Evolutionary conservation across 495 filamentous ascomycete genomes (phyloP).

Genomic region (Tuber borchii): DNA sequence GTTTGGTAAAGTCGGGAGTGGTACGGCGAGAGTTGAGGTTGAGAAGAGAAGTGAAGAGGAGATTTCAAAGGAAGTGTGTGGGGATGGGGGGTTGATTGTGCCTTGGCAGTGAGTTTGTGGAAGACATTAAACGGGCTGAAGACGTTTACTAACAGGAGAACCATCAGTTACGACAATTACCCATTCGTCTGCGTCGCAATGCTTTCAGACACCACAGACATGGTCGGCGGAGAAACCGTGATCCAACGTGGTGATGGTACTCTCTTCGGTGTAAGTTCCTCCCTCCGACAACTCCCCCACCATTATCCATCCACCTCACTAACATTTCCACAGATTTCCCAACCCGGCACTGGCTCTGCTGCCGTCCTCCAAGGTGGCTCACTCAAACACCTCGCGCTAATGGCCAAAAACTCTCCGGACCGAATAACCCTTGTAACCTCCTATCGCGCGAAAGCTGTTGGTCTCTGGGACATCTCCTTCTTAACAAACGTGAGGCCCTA

Average conservation of each 20-base stretch:
- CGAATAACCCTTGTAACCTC: slow-evolving; percentile 44
- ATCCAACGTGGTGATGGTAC: slow-evolving; percentile 41
- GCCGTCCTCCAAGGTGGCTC: slow-evolving; percentile 44
- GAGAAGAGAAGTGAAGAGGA: slow-evolving; percentile 14
- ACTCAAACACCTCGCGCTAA: slow-evolving; percentile 43
- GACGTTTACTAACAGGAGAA: neutral
- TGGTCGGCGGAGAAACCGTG: slow-evolving; percentile 45
- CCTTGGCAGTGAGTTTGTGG: slow-evolving; percentile 43
- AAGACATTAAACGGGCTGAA: neutral
- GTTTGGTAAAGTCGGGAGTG: slow-evolving; percentile 20
- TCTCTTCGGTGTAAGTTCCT: slow-evolving; percentile 33
- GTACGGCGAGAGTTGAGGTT: neutral
- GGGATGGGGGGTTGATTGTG: slow-evolving; percentile 24
- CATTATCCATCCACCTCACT: neutral
- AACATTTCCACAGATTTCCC: slow-evolving; percentile 11
- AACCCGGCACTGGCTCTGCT: slow-evolving; percentile 28
- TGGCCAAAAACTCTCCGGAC: slow-evolving; percentile 38
- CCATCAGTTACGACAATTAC: slow-evolving; percentile 42
- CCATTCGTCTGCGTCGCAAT: slow-evolving; percentile 44
- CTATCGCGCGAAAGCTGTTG: slow-evolving; percentile 37
- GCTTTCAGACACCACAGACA: slow-evolving; percentile 42
- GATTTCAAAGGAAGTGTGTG: slow-evolving; percentile 11
- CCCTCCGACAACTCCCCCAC: no score
- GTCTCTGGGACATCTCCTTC: slow-evolving; percentile 41
- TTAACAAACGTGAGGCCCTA: slow-evolving; percentile 43